A percentile compares a stretch with the other conserved stretches of the same genome.
Evolutionary conservation across 805 yeast species (phyloP).

Genomic region (Candida koratica): DNA sequence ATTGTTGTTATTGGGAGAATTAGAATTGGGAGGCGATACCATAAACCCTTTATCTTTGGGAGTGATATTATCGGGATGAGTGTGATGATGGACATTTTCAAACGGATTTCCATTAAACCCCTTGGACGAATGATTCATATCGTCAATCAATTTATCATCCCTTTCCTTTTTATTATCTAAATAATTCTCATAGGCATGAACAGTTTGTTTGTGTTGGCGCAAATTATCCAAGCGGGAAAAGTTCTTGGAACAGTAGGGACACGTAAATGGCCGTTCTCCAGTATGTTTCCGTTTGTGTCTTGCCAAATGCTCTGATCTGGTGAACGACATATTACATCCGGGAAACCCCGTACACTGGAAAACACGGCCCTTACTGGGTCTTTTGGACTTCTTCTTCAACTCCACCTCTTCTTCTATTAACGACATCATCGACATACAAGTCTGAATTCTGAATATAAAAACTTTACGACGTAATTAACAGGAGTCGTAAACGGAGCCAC

Average conservation of each 20-base stretch:
- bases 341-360: conserved; percentile 86
- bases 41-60: conserved; percentile 8
- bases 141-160: conserved; percentile 6
- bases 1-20: conserved; percentile 20
- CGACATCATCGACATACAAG: conserved; percentile 4
- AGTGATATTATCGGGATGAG: not conserved
- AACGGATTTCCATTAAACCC: conserved; percentile 1
- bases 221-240: conserved; percentile 84
- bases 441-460: not conserved
- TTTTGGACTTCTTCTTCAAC: conserved; percentile 24
- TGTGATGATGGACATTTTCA: not conserved
- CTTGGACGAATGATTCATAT: not conserved
- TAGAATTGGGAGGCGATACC: conserved; percentile 28
- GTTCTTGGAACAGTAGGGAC: conserved; percentile 74
- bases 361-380: conserved; percentile 52
- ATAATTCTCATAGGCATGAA: conserved; percentile 41
- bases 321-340: conserved; percentile 83
- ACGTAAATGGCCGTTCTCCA: conserved; percentile 89
- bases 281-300: conserved; percentile 91
- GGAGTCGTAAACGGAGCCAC: too few relatives aligned
- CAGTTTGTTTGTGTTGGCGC: conserved; percentile 86
- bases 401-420: conserved; percentile 5
- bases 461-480: too few relatives aligned
- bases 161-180: conserved; percentile 15
- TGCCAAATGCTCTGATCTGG: conserved; percentile 88